Evolutionary conservation across 768 basidiomycete species (phyloP), one percentile per base, ranked within the genome.

Genomic region (Amanita molliuscula): DNA sequence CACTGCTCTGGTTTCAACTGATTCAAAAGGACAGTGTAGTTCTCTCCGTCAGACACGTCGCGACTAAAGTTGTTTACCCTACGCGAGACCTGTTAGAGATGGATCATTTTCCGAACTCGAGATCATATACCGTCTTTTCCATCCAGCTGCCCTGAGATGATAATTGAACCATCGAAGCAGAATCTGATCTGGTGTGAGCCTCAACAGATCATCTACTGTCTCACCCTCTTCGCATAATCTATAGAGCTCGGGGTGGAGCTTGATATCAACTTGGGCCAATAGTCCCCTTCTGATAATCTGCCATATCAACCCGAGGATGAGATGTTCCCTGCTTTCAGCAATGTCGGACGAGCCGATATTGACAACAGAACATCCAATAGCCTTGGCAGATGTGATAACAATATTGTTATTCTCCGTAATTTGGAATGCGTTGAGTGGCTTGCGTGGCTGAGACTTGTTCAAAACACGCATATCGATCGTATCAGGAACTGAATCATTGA

Each of bases 401-500:
- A 99, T 96, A 67, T 98, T 99, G 76, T 99, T 98, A 73, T 98
- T 98, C 66, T 99, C 96, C 0, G 96, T 98, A 59, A 97, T 97
- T 61, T 99, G 93, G 79, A 99, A 99, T 0, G 91, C 90, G 62
- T 99, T 99, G 42, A 99, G 76, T 0, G 88, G 79, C 68, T 92
- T 95, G 34, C 80, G 78, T 2, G 76, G 56, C 3, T 75, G 75
- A 0, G 93, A 80, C 65, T 87, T 95, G 75, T 99, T 98, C 58
- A 99, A 75, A 6, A 99, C 96, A 75, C 96, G 95, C 54, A 82
- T 88, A 69, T 98, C 95, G 70, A 99, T 99, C 5, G 96, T 99
- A 67, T 98, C 95, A 9, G 96, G 95, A 3, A 99, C 96, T 38
- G 96, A 95, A 70, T 99, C 95, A 67, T 99, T 95, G 76, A 98